Evolutionary conservation across 2,329 filamentous ascomycete genomes (phyloP).

Genomic region (Penicillium hordei): DNA sequence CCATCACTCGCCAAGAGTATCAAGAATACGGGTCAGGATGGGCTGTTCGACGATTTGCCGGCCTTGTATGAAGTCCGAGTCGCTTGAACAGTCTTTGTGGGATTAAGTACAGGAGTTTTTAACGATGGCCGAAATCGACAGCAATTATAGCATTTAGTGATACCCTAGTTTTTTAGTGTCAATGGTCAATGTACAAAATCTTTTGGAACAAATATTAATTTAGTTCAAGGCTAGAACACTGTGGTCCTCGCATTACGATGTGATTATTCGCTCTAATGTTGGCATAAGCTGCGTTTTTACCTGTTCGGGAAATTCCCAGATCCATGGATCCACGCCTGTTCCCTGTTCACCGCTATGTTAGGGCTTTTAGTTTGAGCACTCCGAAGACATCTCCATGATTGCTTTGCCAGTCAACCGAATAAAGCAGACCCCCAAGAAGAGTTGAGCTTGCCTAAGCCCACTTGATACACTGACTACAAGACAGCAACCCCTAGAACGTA

Average conservation of each 20-base stretch:
- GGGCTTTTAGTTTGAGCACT: neutral
- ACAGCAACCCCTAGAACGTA: neutral
- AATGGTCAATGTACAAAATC: constrained; percentile 1
- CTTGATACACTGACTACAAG: neutral
- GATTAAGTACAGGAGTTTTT: constrained; percentile 10
- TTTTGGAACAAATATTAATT: neutral
- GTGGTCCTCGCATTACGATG: constrained; percentile 2
- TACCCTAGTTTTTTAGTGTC: constrained; percentile 24
- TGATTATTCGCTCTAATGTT: constrained; percentile 9
- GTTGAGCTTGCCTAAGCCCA: neutral
- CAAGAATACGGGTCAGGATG: constrained; percentile 77
- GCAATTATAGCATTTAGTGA: constrained; percentile 21
- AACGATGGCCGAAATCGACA: constrained; percentile 5
- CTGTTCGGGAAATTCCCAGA: neutral
- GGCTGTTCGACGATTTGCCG: constrained; percentile 70
- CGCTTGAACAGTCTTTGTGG: neutral
- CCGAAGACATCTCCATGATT: neutral
- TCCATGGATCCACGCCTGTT: neutral
- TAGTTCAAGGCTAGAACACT: neutral
- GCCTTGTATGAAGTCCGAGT: constrained; percentile 23
- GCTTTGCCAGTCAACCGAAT: neutral
- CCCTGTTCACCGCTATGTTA: neutral
- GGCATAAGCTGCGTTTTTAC: neutral
- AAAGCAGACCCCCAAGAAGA: neutral
- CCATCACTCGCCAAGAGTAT: constrained; percentile 87